phyloP scores from a whole-genome alignment of 192 early-diverging fungal species.

The Umbelopsis sp. region DNA sequence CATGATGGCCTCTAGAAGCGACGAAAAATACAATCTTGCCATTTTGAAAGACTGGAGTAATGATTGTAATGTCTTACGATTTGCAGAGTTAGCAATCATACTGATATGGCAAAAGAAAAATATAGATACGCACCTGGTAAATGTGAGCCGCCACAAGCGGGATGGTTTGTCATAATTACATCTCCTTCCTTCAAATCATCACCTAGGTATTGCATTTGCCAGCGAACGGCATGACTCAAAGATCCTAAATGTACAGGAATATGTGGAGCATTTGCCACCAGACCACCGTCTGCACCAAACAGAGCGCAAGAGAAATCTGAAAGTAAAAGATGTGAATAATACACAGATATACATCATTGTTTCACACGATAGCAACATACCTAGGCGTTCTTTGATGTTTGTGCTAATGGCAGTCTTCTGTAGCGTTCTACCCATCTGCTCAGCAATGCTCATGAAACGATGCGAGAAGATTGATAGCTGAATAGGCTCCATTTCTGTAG shows the following conservation, averaged over 20 bases:
- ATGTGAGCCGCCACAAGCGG: conserved; percentile 92
- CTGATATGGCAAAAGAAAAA: background rate
- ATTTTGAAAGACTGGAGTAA: conserved; percentile 90
- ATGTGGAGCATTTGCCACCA: conserved; percentile 87
- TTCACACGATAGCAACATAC: background rate
- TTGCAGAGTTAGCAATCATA: background rate
- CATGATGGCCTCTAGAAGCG: conserved; percentile 90
- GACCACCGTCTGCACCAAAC: conserved; percentile 85
- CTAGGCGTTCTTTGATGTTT: conserved; percentile 96
- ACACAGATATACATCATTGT: background rate
- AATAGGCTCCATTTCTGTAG: conserved; percentile 82
- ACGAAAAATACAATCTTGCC: conserved; percentile 90
- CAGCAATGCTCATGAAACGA: conserved; percentile 97
- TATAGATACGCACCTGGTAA: conserved; percentile 57
- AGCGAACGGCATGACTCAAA: conserved; percentile 91
- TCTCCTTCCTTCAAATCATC: conserved; percentile 82
- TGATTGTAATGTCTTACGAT: conserved; percentile 83
- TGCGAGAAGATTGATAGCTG: conserved; percentile 91
- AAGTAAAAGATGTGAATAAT: background rate
- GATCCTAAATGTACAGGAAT: conserved; percentile 94
- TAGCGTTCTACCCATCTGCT: conserved; percentile 95
- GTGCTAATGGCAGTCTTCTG: conserved; percentile 95
- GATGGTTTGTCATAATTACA: conserved; percentile 95
- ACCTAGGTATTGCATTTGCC: conserved; percentile 81
- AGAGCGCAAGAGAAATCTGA: conserved; percentile 94